Evolutionary conservation across 768 basidiomycete genomes (phyloP).

Genomic region (Boletus sensibilis): DNA sequence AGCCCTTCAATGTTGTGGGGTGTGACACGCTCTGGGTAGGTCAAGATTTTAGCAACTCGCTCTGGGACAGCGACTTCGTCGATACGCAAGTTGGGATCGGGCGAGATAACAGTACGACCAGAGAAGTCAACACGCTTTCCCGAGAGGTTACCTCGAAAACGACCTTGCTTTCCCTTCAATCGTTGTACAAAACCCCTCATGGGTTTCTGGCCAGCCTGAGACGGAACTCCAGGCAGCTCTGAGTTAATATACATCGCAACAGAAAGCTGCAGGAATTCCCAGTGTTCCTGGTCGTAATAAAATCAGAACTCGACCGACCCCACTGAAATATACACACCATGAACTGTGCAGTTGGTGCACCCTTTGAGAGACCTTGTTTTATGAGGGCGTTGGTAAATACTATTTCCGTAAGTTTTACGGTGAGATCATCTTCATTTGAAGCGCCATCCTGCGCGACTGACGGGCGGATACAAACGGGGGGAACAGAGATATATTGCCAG

Average conservation of each 20-base stretch:
- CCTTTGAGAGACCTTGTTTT: conserved; percentile 84
- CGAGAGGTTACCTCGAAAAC: conserved; percentile 96
- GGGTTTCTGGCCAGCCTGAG: conserved; percentile 86
- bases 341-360: conserved; percentile 82
- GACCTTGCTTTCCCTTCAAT: conserved; percentile 97
- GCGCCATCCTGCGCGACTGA: conserved; percentile 98
- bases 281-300: conserved; percentile 70
- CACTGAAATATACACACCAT: conserved; percentile 52
- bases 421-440: conserved; percentile 97
- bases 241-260: conserved; percentile 99
- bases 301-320: conserved; percentile 1
- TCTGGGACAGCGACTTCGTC: conserved; percentile 98
- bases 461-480: conserved; percentile 95
- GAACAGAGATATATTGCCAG: conserved; percentile 99
- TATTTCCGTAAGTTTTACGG: conserved; percentile 96
- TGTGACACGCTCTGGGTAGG: conserved; percentile 95
- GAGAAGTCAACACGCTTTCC: conserved; percentile 99
- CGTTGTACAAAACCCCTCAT: conserved; percentile 98
- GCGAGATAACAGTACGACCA: conserved; percentile 96
- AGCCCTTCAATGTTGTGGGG: conserved; percentile 81
- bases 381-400: conserved; percentile 92
- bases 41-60: conserved; percentile 90
- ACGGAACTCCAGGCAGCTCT: conserved; percentile 89
- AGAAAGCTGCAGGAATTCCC: conserved; percentile 93
- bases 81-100: conserved; percentile 97